Conservation (phyloP, 495 filamentous ascomycete species). For the Elasticomyces elasticus region DNA sequence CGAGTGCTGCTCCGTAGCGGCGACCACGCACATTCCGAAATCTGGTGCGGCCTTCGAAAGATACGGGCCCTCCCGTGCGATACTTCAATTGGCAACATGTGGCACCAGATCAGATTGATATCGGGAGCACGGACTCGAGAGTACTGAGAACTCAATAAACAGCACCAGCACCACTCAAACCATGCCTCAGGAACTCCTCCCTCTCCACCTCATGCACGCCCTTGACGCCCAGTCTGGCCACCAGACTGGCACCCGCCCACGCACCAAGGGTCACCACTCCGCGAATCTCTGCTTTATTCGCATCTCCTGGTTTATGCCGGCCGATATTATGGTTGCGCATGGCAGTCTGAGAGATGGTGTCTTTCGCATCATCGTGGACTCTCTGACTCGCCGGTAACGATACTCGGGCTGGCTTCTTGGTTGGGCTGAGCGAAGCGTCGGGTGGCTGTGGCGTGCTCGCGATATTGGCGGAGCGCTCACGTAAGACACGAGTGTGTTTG, state of each 20-base stretch:
- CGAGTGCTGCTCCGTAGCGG: no score
- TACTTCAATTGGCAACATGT: no score
- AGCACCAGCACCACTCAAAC: conserved; percentile 41
- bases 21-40: no score
- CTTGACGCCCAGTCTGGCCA: conserved; percentile 65
- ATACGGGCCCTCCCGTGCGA: no score
- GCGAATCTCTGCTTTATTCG: conserved; percentile 39
- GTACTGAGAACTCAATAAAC: conserved; percentile 7
- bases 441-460: not conserved
- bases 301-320: not conserved
- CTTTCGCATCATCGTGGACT: not conserved
- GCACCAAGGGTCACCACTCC: conserved; percentile 75
- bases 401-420: conserved; percentile 5
- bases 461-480: conserved; percentile 10
- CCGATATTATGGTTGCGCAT: conserved; percentile 11
- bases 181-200: conserved; percentile 72
- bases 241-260: conserved; percentile 80
- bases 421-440: not conserved
- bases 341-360: conserved; percentile 9
- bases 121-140: no score
- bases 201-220: conserved; percentile 76
- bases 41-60: no score
- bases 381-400: conserved; percentile 1
- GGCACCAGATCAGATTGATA: no score
- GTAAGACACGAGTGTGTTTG: not conserved